Percentiles rank a stretch among this genome's conserved stretches.
phyloP scores from a whole-genome alignment of 106 monocot genomes.

The Dactylorhiza incarnata region DNA sequence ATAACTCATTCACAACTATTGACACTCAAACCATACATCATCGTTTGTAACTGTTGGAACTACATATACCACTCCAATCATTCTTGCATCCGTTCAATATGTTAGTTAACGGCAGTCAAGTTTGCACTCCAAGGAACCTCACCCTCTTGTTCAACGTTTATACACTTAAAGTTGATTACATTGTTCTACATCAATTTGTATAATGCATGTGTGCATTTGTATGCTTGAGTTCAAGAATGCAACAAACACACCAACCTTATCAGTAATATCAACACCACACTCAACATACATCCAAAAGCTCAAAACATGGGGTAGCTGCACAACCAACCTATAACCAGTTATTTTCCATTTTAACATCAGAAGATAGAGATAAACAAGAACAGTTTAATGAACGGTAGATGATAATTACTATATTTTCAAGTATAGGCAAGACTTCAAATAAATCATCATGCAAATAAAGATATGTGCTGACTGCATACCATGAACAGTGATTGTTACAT shows the following conservation, averaged over 20 bases:
- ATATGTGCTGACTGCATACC: conserved; percentile 40
- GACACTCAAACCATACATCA: too few relatives aligned
- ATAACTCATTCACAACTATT: too few relatives aligned
- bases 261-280: background rate
- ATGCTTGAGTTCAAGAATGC: background rate
- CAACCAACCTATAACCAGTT: background rate
- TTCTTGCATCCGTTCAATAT: too few relatives aligned
- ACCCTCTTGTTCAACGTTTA: too few relatives aligned
- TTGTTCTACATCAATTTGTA: background rate
- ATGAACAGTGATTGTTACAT: conserved; percentile 64
- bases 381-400: background rate
- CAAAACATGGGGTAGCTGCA: background rate
- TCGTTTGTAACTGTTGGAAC: too few relatives aligned
- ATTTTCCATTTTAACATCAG: background rate
- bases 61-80: too few relatives aligned
- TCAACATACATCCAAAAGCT: background rate
- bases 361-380: background rate
- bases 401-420: background rate
- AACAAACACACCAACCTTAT: background rate
- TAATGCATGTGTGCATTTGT: background rate
- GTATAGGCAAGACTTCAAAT: background rate
- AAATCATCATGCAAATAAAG: background rate
- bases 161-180: too few relatives aligned
- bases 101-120: too few relatives aligned
- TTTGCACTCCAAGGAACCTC: too few relatives aligned